These are phyloP conservation scores for Pseudoscleropodium purum DNA, from an alignment of 225 moss, liverwort and hornwort species.

Conservation along the genomic window DNA sequence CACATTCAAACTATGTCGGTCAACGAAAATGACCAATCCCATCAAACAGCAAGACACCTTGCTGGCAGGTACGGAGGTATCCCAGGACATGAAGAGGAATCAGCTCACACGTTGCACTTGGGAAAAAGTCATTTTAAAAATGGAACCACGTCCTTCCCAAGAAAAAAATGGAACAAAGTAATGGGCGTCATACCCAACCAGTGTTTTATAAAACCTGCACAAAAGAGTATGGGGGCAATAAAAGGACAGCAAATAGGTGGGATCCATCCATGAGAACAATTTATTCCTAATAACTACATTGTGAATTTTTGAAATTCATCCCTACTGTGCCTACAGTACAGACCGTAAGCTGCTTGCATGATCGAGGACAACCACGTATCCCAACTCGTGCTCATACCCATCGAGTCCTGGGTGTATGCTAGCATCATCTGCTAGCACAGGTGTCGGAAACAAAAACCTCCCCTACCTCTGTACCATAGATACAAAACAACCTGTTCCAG, in stretches of 20 bases:
- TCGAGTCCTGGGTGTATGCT: constrained; percentile 13
- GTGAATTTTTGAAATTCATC: constrained; percentile 14
- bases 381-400: constrained; percentile 3
- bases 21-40: no score
- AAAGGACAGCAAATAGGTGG: constrained; percentile 15
- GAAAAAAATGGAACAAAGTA: constrained; percentile 9
- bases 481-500: constrained; percentile 38
- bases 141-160: constrained; percentile 20
- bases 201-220: constrained; percentile 40
- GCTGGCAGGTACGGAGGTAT: not conserved
- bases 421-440: constrained; percentile 31
- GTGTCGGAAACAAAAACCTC: constrained; percentile 18
- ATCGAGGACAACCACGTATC: constrained; percentile 7
- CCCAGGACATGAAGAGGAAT: not conserved
- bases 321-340: constrained; percentile 40
- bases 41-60: not conserved
- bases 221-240: not conserved
- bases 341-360: constrained; percentile 40
- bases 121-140: not conserved
- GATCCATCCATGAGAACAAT: constrained; percentile 30
- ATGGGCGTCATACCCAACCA: constrained; percentile 3
- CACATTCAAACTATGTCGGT: not conserved
- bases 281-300: constrained; percentile 55
- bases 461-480: constrained; percentile 37
- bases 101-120: not conserved